Conservation (phyloP, 805 yeast genomes). For the Candida takata region DNA sequence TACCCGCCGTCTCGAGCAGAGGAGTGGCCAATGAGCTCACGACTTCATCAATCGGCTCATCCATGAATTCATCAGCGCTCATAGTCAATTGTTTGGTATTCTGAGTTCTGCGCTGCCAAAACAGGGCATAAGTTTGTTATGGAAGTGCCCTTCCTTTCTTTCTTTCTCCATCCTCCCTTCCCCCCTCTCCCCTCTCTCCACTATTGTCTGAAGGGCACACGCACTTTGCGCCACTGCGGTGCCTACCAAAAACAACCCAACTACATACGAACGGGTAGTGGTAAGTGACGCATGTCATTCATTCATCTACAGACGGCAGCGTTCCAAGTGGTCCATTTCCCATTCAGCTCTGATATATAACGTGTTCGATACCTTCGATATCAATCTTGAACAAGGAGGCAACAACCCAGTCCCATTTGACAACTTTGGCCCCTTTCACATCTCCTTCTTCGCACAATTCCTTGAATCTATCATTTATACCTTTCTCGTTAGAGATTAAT, state of each 20-base stretch:
- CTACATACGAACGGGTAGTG: too few relatives aligned
- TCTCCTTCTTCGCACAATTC: conserved; percentile 17
- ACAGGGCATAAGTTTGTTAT: too few relatives aligned
- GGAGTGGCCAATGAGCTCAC: background rate
- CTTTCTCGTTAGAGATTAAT: conserved; percentile 30
- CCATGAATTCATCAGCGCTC: conserved; percentile 16
- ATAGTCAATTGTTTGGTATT: conserved; percentile 2
- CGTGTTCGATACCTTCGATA: conserved; percentile 9
- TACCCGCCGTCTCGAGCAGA: background rate
- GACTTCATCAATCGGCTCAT: conserved; percentile 16
- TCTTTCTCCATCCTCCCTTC: too few relatives aligned
- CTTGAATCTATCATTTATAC: conserved; percentile 25
- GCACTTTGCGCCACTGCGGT: background rate
- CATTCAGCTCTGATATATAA: background rate
- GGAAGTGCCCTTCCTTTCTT: too few relatives aligned
- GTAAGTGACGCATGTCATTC: too few relatives aligned
- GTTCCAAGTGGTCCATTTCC: too few relatives aligned
- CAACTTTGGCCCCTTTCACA: conserved; percentile 24
- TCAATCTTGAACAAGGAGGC: conserved; percentile 44
- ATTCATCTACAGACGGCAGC: too few relatives aligned
- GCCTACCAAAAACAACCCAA: background rate
- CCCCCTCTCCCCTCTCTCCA: too few relatives aligned
- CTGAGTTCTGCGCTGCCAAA: too few relatives aligned
- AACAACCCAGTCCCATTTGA: conserved; percentile 65
- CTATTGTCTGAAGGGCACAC: background rate